Conservation (phyloP, 2,329 filamentous ascomycete genomes). For the Paraphoma sp. region DNA sequence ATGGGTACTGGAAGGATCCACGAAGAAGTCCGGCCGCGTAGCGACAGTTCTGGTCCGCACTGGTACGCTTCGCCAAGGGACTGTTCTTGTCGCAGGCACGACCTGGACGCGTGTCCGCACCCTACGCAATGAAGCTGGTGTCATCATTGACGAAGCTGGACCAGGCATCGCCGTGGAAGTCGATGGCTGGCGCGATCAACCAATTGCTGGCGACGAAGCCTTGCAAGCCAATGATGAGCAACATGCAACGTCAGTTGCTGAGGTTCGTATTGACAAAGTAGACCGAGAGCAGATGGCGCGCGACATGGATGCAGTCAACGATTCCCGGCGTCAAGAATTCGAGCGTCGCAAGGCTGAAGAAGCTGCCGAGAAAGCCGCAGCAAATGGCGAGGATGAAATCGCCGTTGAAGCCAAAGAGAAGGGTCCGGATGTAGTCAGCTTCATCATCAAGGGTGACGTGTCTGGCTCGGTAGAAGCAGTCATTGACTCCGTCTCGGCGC, state of each 20-base stretch:
- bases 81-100: slow-evolving; percentile 84
- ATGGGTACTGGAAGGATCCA: slow-evolving; percentile 90
- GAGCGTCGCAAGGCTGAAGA: slow-evolving; percentile 69
- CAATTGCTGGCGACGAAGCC: slow-evolving; percentile 84
- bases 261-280: slow-evolving; percentile 74
- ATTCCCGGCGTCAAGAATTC: slow-evolving; percentile 62
- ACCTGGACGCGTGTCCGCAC: slow-evolving; percentile 88
- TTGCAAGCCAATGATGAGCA: slow-evolving; percentile 82
- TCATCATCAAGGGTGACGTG: slow-evolving; percentile 92
- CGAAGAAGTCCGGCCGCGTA: slow-evolving; percentile 82
- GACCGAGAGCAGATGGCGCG: slow-evolving; percentile 70
- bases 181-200: slow-evolving; percentile 91
- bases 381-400: slow-evolving; percentile 22
- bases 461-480: slow-evolving; percentile 94
- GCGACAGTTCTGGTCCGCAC: slow-evolving; percentile 89
- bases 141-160: slow-evolving; percentile 72
- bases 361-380: slow-evolving; percentile 43
- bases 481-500: slow-evolving; percentile 73
- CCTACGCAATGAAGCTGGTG: slow-evolving; percentile 84
- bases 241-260: slow-evolving; percentile 77
- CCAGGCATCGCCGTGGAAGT: slow-evolving; percentile 93
- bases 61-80: slow-evolving; percentile 81
- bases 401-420: slow-evolving; percentile 47
- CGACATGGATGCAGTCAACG: slow-evolving; percentile 80
- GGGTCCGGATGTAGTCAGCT: slow-evolving; percentile 69